Conservation (phyloP, 169 alveolate species). For the Plasmodium vivax region DNA sequence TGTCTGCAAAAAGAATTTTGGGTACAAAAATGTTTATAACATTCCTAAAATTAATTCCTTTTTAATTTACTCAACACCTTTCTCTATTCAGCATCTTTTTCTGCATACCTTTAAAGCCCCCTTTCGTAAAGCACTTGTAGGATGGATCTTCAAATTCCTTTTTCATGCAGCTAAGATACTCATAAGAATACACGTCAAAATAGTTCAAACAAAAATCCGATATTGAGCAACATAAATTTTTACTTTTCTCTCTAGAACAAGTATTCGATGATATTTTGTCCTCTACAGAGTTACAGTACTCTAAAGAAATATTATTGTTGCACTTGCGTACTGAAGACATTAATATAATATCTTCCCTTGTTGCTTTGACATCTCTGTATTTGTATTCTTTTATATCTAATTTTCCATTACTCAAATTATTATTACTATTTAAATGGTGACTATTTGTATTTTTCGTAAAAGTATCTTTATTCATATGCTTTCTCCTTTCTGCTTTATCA, state of each 20-base stretch:
- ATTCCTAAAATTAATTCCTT: neutral
- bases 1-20: neutral
- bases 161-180: neutral
- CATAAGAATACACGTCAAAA: neutral
- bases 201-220: constrained; percentile 31
- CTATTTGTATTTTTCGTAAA: neutral
- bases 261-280: neutral
- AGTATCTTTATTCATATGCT: neutral
- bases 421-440: neutral
- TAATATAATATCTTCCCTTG: constrained; percentile 10
- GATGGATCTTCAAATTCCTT: constrained; percentile 1
- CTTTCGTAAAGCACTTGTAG: neutral
- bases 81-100: neutral
- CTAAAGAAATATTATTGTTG: neutral
- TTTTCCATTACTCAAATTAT: neutral
- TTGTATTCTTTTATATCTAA: neutral
- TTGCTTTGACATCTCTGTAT: constrained; percentile 8
- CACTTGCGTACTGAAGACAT: neutral
- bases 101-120: neutral
- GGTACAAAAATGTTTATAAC: neutral
- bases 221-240: constrained; percentile 31
- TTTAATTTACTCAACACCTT: neutral
- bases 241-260: constrained; percentile 7
- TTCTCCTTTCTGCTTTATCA: neutral
- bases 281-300: constrained; percentile 1